Evolutionary conservation across 192 early-diverging fungal species (phyloP).

Genomic region (Entomortierella chlamydospora): DNA sequence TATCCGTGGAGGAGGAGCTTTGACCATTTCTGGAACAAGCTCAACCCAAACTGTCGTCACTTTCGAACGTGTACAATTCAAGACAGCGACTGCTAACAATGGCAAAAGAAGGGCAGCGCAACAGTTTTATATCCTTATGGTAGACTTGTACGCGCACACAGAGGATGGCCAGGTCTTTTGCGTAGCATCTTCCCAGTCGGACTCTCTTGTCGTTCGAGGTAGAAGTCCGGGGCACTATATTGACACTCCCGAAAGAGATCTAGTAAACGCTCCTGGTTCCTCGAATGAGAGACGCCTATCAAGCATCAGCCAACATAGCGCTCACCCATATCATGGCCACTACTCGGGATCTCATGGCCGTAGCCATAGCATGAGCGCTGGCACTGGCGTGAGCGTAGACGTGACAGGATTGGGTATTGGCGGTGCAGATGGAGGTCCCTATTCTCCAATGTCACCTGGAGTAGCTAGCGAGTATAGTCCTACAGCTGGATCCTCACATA

Average conservation of each 20-base stretch:
- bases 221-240: slow-evolving; percentile 91
- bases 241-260: slow-evolving; percentile 56
- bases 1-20: slow-evolving; percentile 63
- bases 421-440: slow-evolving; percentile 14
- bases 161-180: slow-evolving; percentile 60
- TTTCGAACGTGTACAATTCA: slow-evolving; percentile 95
- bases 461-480: slow-evolving; percentile 21
- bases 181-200: slow-evolving; percentile 74
- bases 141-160: slow-evolving; percentile 77
- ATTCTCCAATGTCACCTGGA: slow-evolving; percentile 40
- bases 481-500: neutral
- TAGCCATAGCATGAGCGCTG: slow-evolving; percentile 48
- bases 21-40: slow-evolving; percentile 37
- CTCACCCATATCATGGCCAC: slow-evolving; percentile 34
- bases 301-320: slow-evolving; percentile 23
- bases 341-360: slow-evolving; percentile 31
- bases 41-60: slow-evolving; percentile 64
- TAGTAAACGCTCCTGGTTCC: neutral
- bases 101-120: slow-evolving; percentile 90
- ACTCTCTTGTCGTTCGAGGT: slow-evolving; percentile 86
- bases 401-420: slow-evolving; percentile 10
- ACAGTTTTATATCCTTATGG: slow-evolving; percentile 84
- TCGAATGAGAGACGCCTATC: slow-evolving; percentile 29
- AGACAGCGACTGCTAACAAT: slow-evolving; percentile 93
- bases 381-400: slow-evolving; percentile 43